phyloP scores from a whole-genome alignment of 352 stramenopile genomes.

The Globisporangium rhizosaccharum region DNA sequence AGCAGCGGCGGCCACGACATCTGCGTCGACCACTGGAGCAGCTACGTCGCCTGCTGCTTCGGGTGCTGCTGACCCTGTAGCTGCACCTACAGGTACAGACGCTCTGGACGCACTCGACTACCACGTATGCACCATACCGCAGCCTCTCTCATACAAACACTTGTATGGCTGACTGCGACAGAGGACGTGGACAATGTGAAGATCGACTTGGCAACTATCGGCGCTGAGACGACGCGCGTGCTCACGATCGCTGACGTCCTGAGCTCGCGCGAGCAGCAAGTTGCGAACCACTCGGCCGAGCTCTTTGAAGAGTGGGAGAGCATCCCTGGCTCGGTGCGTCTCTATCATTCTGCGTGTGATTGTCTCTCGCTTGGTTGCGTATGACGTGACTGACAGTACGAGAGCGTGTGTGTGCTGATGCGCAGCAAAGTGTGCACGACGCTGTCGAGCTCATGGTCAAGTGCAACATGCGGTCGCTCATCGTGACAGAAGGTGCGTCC shows the following conservation, averaged over 20 bases:
- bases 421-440: constrained; percentile 71
- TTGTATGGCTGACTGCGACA: not conserved
- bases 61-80: too few species aligned
- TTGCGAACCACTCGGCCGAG: constrained; percentile 23
- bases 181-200: constrained; percentile 25
- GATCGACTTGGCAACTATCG: constrained; percentile 47
- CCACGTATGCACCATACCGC: not conserved
- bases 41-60: too few species aligned
- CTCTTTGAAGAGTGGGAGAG: constrained; percentile 79
- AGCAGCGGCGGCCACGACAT: too few species aligned
- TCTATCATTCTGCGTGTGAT: not conserved
- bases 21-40: too few species aligned
- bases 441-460: constrained; percentile 74
- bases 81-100: too few species aligned
- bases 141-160: not conserved
- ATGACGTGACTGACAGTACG: not conserved
- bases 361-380: not conserved
- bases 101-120: not conserved
- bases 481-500: constrained; percentile 60
- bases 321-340: constrained; percentile 48
- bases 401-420: not conserved
- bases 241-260: constrained; percentile 74
- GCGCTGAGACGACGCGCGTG: constrained; percentile 57
- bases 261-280: constrained; percentile 45
- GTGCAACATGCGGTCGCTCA: constrained; percentile 74